Base-by-base conservation (phyloP, 1,139 yeast genomes). In the Hyphopichia khmerensis region DNA sequence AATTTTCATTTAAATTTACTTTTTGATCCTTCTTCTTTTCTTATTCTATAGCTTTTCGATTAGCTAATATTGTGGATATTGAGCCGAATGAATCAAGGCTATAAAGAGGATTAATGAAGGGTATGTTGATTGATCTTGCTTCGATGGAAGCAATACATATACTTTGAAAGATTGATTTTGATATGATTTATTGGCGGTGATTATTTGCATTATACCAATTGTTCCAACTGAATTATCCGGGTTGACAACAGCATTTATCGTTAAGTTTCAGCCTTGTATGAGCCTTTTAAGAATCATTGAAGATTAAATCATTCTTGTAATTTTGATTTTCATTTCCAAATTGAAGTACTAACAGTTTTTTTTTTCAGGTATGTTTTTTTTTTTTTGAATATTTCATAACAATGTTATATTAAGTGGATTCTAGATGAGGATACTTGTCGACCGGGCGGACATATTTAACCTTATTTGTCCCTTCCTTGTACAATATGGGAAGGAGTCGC, bases 181-280 rank as follows among this genome's bases (percentile, higher is more conserved):
- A 21, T 21, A 5, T 21, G 24, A 6, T 21, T 29, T 29, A 35
- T 41, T 58, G 60, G 83, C 86, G 48, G 72, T 79, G 88, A 82
- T 82, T 82, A 82, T 77, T 80, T 80, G 84, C 84, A 60, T 67
- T 69, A 61, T 66, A 79, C 87, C 87, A 82, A 82, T 82, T 82
- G 88, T 82, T 82, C 87, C 88, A 75, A 82, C 88, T 79, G 88
- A 82, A 81, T 78, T 58, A 54, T 63, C 75, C 72, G 72, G 80
- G 87, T 81, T 76, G 87, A 82, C 87, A 82, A 79, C 67, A 62
- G 84, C 84, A 77, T 68, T 29, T 64, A 60, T 82, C 87, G 87
- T 82, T 82, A 82, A 82, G 88, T 82, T 82, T 82, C 87, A 82
- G 87, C 87, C 87, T 82, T 82, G 87, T 82, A 82, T 82, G 88